Evolutionary conservation across 345 rosid species (phyloP), one percentile per base, ranked within the genome.

Genomic region (Ceriops zippeliana): DNA sequence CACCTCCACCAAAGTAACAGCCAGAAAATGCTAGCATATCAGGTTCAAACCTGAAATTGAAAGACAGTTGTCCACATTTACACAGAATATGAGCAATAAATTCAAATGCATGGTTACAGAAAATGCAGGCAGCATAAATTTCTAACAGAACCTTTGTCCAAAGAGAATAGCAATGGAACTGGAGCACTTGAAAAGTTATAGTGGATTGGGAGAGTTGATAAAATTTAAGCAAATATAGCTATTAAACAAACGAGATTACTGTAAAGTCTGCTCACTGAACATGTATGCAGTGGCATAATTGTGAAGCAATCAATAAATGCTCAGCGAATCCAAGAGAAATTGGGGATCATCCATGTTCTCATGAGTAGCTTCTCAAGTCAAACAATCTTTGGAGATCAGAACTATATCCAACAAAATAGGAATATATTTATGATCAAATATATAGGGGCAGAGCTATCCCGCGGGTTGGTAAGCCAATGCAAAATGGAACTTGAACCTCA

Each of bases 1-100:
- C 99, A 71, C 99, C 99, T n/a, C 99, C 99, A 32, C 99, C 99
- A 79, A 75, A 96, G 78, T 92, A 93, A 76, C 99, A 96, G 72
- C 99, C 98, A 68, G 99, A 96, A 81, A 96, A 96, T 31, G 99
- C 98, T 65, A 96, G 86, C 98, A 92, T 96, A 79, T 96, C 99
- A 70, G 99, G 93, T 81, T 96, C 99, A 81, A 96, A 96, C 81
- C 99, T 96, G 72, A n/a, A 49, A 54, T 38, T 13, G n/a, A 11
- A 67, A 62, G 30, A 42, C 31, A 20, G 62, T 42, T 1, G 35
- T n/a, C 15, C 53, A 61, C 35, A 54, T 62, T 59, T 60, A 24
- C 4, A 16, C 1, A 11, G 52, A 62, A 26, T 17, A 65, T 51
- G 52, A 59, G 21, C 60, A 7, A 37, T 10, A 19, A 22, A 51